phyloP scores from a whole-genome alignment of 2,329 filamentous ascomycete genomes.

The Zasmidium cellare region DNA sequence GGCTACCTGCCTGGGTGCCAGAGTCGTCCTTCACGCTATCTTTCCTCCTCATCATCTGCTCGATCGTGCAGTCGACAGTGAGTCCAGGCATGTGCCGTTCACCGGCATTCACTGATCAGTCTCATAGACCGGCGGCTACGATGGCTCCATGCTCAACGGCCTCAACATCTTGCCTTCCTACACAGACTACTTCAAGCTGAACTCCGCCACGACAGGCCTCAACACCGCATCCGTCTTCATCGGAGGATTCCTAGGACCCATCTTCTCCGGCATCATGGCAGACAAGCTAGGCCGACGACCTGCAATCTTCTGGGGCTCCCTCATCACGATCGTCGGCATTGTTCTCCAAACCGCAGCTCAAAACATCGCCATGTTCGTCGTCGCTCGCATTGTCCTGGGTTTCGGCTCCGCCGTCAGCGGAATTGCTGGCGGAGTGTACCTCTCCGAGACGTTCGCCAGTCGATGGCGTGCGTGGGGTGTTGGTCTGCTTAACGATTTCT shows the following conservation, averaged over 20 bases:
- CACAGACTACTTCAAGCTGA: constrained; percentile 57
- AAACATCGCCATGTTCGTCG: constrained; percentile 42
- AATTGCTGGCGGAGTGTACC: constrained; percentile 49
- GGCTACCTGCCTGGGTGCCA: constrained; percentile 28
- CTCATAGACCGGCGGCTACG: constrained; percentile 17
- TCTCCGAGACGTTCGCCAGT: constrained; percentile 52
- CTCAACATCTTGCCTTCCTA: constrained; percentile 60
- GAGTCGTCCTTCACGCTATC: constrained; percentile 23
- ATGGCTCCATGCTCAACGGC: constrained; percentile 53
- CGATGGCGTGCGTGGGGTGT: constrained; percentile 48
- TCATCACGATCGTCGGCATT: constrained; percentile 47
- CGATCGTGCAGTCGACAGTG: constrained; percentile 21
- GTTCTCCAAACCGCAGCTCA: constrained; percentile 51
- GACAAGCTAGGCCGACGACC: constrained; percentile 47
- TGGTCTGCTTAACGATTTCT: constrained; percentile 43
- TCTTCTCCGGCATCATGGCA: constrained; percentile 45
- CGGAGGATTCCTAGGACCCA: constrained; percentile 44
- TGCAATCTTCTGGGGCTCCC: constrained; percentile 45
- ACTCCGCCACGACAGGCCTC: constrained; percentile 53
- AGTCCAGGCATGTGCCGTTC: background rate
- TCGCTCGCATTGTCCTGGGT: constrained; percentile 48
- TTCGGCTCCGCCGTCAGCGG: constrained; percentile 46
- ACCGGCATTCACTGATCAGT: background rate
- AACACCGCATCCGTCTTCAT: constrained; percentile 60
- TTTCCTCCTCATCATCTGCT: constrained; percentile 25